Conservation (phyloP, 495 filamentous ascomycete genomes). For the Cenococcum geophilum region DNA sequence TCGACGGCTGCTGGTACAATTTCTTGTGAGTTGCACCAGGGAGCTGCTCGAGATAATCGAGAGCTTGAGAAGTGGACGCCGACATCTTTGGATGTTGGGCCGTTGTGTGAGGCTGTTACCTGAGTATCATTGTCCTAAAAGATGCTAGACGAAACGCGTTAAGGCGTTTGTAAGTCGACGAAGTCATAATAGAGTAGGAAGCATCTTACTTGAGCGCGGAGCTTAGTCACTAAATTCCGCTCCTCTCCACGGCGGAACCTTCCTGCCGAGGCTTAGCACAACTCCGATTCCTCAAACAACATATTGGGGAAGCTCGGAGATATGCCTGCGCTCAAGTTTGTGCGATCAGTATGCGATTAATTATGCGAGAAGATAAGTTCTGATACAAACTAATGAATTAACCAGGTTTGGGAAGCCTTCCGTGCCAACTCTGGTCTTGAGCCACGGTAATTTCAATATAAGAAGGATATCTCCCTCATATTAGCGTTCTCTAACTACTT, state of each 20-base stretch:
- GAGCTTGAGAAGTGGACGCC: conserved; percentile 57
- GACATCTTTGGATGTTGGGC: conserved; percentile 51
- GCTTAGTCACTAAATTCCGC: background rate
- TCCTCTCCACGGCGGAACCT: conserved; percentile 1
- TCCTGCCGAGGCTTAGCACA: conserved; percentile 3
- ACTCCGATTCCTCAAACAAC: conserved; percentile 9
- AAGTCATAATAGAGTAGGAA: background rate
- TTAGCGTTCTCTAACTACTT: background rate
- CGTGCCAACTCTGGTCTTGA: conserved; percentile 77
- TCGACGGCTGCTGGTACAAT: conserved; percentile 93
- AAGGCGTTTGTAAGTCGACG: background rate
- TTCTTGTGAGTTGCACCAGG: conserved; percentile 80
- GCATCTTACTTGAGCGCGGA: background rate
- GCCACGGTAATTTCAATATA: conserved; percentile 55
- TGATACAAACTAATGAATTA: conserved; percentile 8
- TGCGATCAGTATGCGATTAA: conserved; percentile 48
- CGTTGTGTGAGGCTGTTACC: conserved; percentile 31
- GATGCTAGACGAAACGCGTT: conserved; percentile 1
- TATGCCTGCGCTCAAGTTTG: conserved; percentile 50
- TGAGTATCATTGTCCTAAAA: conserved; percentile 36
- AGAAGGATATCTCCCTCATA: background rate
- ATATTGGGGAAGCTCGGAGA: background rate
- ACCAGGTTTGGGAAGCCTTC: conserved; percentile 75
- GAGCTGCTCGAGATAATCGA: conserved; percentile 86
- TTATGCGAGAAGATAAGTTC: background rate